Percentiles rank a stretch among this genome's conserved stretches.
These are phyloP conservation scores for Amanita pseudoporphyria DNA, from an alignment of 768 basidiomycete genomes.

Conservation along the genomic window DNA sequence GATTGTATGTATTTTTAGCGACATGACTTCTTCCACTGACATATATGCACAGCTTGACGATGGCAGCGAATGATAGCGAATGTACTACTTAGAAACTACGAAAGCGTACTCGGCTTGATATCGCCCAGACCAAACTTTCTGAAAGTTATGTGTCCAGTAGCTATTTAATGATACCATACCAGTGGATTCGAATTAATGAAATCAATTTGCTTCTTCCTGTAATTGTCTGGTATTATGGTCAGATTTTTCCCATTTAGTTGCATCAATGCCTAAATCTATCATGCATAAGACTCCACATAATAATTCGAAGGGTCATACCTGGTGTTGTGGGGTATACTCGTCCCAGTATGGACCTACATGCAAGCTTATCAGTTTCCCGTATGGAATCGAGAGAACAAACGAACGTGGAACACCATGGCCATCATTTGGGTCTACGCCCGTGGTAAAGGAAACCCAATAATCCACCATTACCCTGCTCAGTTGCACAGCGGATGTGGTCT, in stretches of 20 bases:
- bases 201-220: slow-evolving; percentile 25
- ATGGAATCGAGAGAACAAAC: not conserved
- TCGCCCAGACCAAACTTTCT: too few species aligned
- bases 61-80: slow-evolving; percentile 15
- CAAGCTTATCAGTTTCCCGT: not conserved
- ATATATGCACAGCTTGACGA: slow-evolving; percentile 13
- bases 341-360: not conserved
- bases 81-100: not conserved
- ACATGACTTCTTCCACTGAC: not conserved
- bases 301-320: not conserved
- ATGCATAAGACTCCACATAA: slow-evolving; percentile 16
- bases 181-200: slow-evolving; percentile 25
- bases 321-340: slow-evolving; percentile 8
- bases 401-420: slow-evolving; percentile 25
- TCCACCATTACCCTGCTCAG: slow-evolving; percentile 30
- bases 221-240: slow-evolving; percentile 26
- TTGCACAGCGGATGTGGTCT: slow-evolving; percentile 11
- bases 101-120: too few species aligned
- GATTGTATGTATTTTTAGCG: slow-evolving; percentile 26
- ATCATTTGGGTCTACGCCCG: slow-evolving; percentile 34
- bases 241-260: slow-evolving; percentile 27
- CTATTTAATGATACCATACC: slow-evolving; percentile 7
- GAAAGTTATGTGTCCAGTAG: not conserved
- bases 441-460: slow-evolving; percentile 38
- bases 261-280: slow-evolving; percentile 20